Evolutionary conservation across 2,329 filamentous ascomycete species (phyloP), one percentile per base, ranked within the genome.

Genomic region (Claviceps pazoutovae): DNA sequence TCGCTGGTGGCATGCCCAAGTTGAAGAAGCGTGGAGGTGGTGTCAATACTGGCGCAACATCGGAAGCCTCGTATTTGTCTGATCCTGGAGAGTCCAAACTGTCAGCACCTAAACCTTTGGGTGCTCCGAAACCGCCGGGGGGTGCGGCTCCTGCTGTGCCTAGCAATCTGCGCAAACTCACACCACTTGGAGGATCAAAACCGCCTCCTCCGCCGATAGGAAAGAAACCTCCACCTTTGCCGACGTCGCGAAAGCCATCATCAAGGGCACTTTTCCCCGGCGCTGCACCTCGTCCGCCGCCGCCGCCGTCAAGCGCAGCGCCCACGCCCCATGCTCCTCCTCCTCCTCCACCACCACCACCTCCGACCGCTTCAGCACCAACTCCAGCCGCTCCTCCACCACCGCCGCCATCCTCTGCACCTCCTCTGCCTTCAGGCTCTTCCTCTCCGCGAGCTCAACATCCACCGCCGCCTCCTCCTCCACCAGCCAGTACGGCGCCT

Each of bases 1-100:
- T 98, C 63, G 88, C 87, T 1, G 90, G 88, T 38, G 93, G 91
- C 39, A 97, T 97, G 80, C 93, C 93, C 2, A 97, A 96, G 71
- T 66, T 98, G 62, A 86, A 87, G 66, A 96, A 94, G 72, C 78
- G 83, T 3, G 86, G 88, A 52, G 90, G 87, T 47, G 85, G 85
- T 41, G 74, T 91, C 54, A 78, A 88, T 66, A 91, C 86, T 1
- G 86, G 74, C 52, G 68, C 68, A 8, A 64, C 60, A 41, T 53
- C 61, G 56, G 82, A 82, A 57, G 80, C 88, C 36, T 82, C 87
- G 54, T 91, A 91, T 63, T 70, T 84, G 50, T 90, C 88, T 54
- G 90, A 95, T 63, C 80, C 86, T n/a, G 88, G 63, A 48, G 66
- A 67, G 54, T 58, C 59, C 7, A 58, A 53, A 26, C 53, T 55